Evolutionary conservation across 2,329 filamentous ascomycete species (phyloP).

Genomic region (Berkeleyomyces rouxiae): DNA sequence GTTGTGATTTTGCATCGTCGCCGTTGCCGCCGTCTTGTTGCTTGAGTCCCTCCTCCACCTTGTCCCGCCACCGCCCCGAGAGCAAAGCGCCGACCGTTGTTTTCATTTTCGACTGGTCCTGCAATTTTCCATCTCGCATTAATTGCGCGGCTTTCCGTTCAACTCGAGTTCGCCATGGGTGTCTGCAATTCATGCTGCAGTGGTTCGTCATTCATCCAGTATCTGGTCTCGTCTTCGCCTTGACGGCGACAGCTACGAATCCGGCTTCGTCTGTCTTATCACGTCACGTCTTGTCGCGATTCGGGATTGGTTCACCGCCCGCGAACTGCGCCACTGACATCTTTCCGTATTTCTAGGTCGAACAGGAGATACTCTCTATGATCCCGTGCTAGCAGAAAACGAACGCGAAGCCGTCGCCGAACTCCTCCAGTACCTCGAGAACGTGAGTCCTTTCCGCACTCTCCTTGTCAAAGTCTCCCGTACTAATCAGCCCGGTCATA

Average conservation of each 20-base stretch:
- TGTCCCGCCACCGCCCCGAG: not conserved
- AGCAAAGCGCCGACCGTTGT: not conserved
- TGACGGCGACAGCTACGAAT: not conserved
- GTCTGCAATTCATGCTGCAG: conserved; percentile 47
- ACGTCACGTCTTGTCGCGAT: no score
- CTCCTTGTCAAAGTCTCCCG: not conserved
- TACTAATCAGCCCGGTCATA: conserved; percentile 27
- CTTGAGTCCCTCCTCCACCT: not conserved
- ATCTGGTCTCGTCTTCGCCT: not conserved
- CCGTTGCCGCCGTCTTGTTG: not conserved
- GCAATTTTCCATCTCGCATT: not conserved
- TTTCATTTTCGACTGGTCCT: not conserved
- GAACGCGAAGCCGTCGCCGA: conserved; percentile 95
- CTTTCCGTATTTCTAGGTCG: conserved; percentile 34
- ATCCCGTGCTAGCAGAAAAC: conserved; percentile 80
- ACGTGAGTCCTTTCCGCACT: conserved; percentile 40
- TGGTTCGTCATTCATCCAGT: conserved; percentile 19
- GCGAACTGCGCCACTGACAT: no score
- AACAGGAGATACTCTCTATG: conserved; percentile 66
- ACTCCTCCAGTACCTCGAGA: conserved; percentile 86
- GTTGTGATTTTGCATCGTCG: not conserved
- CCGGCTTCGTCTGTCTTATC: not conserved
- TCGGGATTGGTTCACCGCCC: not conserved
- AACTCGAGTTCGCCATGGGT: conserved; percentile 32
- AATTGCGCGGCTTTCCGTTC: conserved; percentile 7